A percentile compares a stretch with the other conserved stretches of the same genome.
phyloP scores from a whole-genome alignment of 2,329 filamentous ascomycete genomes.

The Thermothelomyces thermophilus region DNA sequence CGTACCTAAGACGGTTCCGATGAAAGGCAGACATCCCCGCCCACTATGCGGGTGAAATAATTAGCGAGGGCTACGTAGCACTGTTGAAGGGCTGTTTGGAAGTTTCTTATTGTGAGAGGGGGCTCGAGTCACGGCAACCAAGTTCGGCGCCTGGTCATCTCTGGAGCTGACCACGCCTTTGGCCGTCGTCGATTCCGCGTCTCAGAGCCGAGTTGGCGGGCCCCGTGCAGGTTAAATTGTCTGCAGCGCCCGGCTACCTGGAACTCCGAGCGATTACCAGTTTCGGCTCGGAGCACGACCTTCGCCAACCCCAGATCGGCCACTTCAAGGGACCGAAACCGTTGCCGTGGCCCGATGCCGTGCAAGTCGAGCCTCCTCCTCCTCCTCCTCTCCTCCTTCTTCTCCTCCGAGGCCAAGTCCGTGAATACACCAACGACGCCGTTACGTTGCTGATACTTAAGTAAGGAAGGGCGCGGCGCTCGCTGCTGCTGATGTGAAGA shows the following conservation, averaged over 20 bases:
- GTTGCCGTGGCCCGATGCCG: conserved; percentile 3
- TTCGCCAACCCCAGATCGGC: not conserved
- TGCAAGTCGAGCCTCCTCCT: not conserved
- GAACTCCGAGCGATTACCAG: not conserved
- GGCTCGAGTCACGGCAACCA: not conserved
- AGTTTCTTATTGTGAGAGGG: not conserved
- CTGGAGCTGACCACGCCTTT: not conserved
- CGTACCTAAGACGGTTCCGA: too few species aligned
- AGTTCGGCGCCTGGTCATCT: not conserved
- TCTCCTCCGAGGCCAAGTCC: too few species aligned
- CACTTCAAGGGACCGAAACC: conserved; percentile 2
- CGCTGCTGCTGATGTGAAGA: too few species aligned
- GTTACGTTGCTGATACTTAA: not conserved
- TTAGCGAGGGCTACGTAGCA: not conserved
- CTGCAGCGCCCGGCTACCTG: not conserved
- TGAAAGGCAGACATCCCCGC: not conserved
- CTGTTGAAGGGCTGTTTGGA: not conserved
- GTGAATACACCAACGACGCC: too few species aligned
- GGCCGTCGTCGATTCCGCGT: not conserved
- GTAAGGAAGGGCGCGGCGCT: too few species aligned
- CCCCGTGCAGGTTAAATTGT: not conserved
- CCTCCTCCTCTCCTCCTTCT: too few species aligned
- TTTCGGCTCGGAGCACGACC: not conserved
- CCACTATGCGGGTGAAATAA: conserved; percentile 2
- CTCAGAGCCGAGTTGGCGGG: not conserved